Conservation (phyloP, 352 stramenopile genomes). For the Phytophthora hybrid region DNA sequence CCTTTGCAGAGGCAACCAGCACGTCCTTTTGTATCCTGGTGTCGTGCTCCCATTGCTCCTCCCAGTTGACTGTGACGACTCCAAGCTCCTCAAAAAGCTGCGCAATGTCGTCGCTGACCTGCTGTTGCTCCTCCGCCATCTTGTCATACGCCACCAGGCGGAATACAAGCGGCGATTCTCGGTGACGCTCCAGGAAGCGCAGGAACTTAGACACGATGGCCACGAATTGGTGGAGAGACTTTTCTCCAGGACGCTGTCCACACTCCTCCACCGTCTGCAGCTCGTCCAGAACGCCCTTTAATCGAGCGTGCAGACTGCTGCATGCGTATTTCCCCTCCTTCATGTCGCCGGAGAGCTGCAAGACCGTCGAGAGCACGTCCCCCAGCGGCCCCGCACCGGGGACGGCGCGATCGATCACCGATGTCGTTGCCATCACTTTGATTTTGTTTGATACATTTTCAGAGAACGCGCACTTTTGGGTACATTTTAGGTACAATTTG, state of each 20-base stretch:
- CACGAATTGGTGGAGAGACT: constrained; percentile 1
- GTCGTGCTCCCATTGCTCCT: constrained; percentile 3
- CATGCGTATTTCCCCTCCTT: constrained; percentile 1
- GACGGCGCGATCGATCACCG: not conserved
- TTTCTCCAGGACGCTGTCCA: not conserved
- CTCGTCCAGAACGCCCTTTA: constrained; percentile 9
- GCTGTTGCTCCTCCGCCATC: not conserved
- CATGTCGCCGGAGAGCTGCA: constrained; percentile 1
- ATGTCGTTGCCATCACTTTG: not conserved
- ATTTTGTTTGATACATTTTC: not conserved
- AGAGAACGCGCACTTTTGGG: too few relatives aligned
- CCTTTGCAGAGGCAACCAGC: not conserved
- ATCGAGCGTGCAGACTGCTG: constrained; percentile 6
- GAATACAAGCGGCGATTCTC: not conserved
- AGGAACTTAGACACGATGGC: not conserved
- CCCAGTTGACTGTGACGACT: constrained; percentile 5
- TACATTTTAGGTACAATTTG: too few relatives aligned
- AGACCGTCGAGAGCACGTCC: constrained; percentile 1
- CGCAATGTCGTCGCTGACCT: not conserved
- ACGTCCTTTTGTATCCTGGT: not conserved
- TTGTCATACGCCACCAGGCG: not conserved
- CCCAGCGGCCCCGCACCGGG: not conserved
- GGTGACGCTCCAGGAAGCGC: not conserved
- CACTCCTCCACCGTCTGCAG: constrained; percentile 9
- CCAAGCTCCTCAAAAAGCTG: not conserved